These are phyloP conservation scores for Jamesozyma hellenica DNA, from an alignment of 805 yeast species.

Conservation along the genomic window DNA sequence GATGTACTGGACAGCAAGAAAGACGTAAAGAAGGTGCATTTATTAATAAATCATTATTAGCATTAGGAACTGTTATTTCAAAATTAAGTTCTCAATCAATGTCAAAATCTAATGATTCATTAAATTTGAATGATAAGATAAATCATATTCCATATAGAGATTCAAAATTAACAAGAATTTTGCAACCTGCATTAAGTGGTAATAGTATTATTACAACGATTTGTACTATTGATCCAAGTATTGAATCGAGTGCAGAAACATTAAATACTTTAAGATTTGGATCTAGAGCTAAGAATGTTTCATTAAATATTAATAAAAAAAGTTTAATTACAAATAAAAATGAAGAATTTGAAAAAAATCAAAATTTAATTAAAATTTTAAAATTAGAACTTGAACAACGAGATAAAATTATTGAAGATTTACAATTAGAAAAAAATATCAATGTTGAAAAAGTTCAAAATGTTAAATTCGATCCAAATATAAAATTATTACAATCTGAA, in stretches of 20 bases:
- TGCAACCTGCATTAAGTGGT: conserved; percentile 90
- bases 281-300: conserved; percentile 81
- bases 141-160: conserved; percentile 84
- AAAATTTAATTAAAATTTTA: conserved; percentile 42
- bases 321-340: conserved; percentile 3
- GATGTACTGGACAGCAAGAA: conserved; percentile 55
- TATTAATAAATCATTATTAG: conserved; percentile 82
- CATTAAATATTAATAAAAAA: conserved; percentile 52
- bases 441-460: background rate
- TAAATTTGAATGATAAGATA: conserved; percentile 7
- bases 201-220: conserved; percentile 72
- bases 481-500: conserved; percentile 47
- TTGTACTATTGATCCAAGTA: conserved; percentile 73
- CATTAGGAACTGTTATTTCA: conserved; percentile 86
- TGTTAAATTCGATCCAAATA: conserved; percentile 26
- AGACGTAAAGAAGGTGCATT: conserved; percentile 89
- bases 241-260: conserved; percentile 61
- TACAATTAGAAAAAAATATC: background rate
- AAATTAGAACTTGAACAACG: conserved; percentile 52
- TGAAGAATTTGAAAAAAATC: conserved; percentile 33
- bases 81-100: conserved; percentile 43
- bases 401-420: conserved; percentile 31
- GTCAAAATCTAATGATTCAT: conserved; percentile 12
- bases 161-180: conserved; percentile 76
- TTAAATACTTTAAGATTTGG: conserved; percentile 84